Percentiles rank a stretch among this genome's conserved stretches.
Evolutionary conservation across 1,284 basidiomycete species (phyloP).

Genomic region (Cutaneotrichosporon cutaneum): DNA sequence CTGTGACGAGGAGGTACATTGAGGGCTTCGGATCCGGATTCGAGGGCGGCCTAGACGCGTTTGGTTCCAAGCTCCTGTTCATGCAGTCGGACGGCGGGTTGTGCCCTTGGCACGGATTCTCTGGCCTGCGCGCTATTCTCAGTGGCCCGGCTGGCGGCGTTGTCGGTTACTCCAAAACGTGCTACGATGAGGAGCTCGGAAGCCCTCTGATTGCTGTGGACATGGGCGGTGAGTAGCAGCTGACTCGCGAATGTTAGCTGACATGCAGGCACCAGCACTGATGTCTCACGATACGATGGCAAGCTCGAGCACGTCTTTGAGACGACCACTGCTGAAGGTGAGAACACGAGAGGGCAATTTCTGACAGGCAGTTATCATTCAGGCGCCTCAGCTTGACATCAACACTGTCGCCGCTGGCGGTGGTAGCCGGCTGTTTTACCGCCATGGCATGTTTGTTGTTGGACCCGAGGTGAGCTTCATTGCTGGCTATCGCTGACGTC

Average conservation of each 20-base stretch:
- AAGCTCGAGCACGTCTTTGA: slow-evolving; percentile 45
- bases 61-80: slow-evolving; percentile 50
- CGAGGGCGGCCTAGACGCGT: slow-evolving; percentile 45
- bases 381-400: slow-evolving; percentile 64
- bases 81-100: slow-evolving; percentile 56
- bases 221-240: slow-evolving; percentile 57
- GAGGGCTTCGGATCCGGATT: slow-evolving; percentile 54
- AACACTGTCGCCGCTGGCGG: slow-evolving; percentile 50
- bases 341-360: not conserved
- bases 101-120: slow-evolving; percentile 39
- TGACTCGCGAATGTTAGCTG: not conserved
- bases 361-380: slow-evolving; percentile 63
- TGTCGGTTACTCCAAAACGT: slow-evolving; percentile 54
- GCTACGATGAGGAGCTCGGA: slow-evolving; percentile 39
- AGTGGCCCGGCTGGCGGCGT: slow-evolving; percentile 58
- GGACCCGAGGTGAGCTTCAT: slow-evolving; percentile 24
- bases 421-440: slow-evolving; percentile 44
- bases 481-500: not conserved
- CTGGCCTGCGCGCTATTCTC: slow-evolving; percentile 41
- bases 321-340: slow-evolving; percentile 75
- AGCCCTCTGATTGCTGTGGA: slow-evolving; percentile 54
- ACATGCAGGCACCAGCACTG: slow-evolving; percentile 65
- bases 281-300: slow-evolving; percentile 44
- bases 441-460: slow-evolving; percentile 39
- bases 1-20: slow-evolving; percentile 54